Percentiles rank a stretch among this genome's conserved stretches.
phyloP scores from a whole-genome alignment of 2,329 filamentous ascomycete genomes.

The Fusarium verrucosum region DNA sequence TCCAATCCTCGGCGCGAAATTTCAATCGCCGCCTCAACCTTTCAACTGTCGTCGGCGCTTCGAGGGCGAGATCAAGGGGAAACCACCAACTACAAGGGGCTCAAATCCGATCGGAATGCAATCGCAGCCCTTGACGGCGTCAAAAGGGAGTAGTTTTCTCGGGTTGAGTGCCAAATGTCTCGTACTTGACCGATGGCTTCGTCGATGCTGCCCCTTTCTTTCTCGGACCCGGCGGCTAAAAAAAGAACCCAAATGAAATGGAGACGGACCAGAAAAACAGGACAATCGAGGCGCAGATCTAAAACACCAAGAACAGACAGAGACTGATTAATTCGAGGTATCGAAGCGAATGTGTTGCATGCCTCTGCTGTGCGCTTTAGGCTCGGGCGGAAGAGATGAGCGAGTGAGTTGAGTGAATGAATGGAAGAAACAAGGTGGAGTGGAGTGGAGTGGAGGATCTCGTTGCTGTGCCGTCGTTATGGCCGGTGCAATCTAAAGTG shows the following conservation, averaged over 20 bases:
- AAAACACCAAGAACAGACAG: constrained; percentile 10
- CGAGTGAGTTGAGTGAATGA: constrained; percentile 1
- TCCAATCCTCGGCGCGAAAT: constrained; percentile 5
- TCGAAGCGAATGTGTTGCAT: constrained; percentile 34
- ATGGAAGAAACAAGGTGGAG: constrained; percentile 30
- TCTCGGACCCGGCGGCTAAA: constrained; percentile 15
- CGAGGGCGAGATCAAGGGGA: constrained; percentile 11
- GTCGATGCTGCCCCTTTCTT: constrained; percentile 31
- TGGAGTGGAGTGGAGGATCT: constrained; percentile 21
- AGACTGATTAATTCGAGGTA: constrained; percentile 8
- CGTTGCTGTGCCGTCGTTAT: constrained; percentile 41
- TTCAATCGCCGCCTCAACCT: constrained; percentile 5
- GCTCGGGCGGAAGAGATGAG: constrained; percentile 10
- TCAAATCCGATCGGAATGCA: constrained; percentile 26
- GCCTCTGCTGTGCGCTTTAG: constrained; percentile 27
- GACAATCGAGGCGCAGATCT: neutral
- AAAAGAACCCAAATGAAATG: neutral
- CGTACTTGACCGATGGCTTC: constrained; percentile 23
- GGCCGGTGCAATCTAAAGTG: constrained; percentile 19
- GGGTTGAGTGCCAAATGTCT: constrained; percentile 31
- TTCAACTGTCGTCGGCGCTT: constrained; percentile 11
- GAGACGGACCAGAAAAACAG: neutral
- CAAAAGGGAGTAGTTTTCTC: constrained; percentile 10
- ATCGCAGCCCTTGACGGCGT: constrained; percentile 24
- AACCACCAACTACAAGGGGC: constrained; percentile 6